These are phyloP conservation scores for Blakeslea trispora DNA, from an alignment of 371 early-diverging fungal species.

Conservation along the genomic window DNA sequence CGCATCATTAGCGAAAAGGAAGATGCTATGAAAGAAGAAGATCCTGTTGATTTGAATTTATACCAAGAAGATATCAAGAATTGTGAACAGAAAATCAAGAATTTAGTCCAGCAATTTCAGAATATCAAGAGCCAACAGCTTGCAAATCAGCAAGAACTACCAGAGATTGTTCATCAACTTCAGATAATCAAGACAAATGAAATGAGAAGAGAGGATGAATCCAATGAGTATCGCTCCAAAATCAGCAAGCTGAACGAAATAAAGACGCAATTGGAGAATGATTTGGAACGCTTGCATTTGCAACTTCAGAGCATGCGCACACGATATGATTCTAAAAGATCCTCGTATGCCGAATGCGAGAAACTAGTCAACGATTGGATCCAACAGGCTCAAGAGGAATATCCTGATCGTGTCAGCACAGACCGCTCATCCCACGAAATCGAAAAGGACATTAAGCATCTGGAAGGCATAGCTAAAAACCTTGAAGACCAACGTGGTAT, in stretches of 20 bases:
- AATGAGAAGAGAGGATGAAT: not conserved
- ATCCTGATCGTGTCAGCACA: slow-evolving; percentile 67
- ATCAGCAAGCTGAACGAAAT: slow-evolving; percentile 13
- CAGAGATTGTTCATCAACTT: slow-evolving; percentile 12
- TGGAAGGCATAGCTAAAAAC: not conserved
- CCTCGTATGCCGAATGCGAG: not conserved
- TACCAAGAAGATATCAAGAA: slow-evolving; percentile 48
- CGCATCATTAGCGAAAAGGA: slow-evolving; percentile 22
- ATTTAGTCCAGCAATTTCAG: slow-evolving; percentile 16
- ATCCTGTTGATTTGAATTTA: slow-evolving; percentile 64
- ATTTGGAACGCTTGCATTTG: not conserved
- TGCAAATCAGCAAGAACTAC: not conserved
- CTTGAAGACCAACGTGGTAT: slow-evolving; percentile 17
- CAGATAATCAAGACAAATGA: slow-evolving; percentile 16
- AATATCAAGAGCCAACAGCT: slow-evolving; percentile 9
- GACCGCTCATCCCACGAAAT: slow-evolving; percentile 50
- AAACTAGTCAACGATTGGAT: slow-evolving; percentile 40
- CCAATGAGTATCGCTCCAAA: not conserved
- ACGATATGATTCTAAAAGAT: slow-evolving; percentile 10
- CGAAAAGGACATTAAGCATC: slow-evolving; percentile 32
- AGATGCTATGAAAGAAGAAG: slow-evolving; percentile 61
- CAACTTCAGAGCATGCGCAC: not conserved
- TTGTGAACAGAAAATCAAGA: slow-evolving; percentile 14
- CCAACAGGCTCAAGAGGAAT: slow-evolving; percentile 54
- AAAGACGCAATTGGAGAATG: not conserved